Evolutionary conservation across 495 filamentous ascomycete species (phyloP), one percentile per base, ranked within the genome.

Genomic region (Aspergillus haitiensis): DNA sequence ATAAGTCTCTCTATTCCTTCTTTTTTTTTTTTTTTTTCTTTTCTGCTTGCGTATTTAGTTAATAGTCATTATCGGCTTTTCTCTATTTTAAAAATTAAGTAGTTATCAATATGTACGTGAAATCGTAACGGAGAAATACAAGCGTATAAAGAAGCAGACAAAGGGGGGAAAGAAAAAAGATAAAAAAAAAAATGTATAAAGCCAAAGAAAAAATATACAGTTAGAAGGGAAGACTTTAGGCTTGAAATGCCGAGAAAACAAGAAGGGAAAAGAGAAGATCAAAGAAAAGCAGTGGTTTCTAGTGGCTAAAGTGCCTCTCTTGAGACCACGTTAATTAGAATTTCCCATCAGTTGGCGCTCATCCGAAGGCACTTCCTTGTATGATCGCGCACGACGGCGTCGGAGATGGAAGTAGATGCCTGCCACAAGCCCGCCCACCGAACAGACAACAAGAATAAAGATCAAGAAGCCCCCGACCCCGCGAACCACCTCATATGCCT

Each of bases 401-500:
- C 67, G 58, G 12, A 72, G 51, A n/a, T 63, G 31, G 39, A 64
- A 66, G 58, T 63, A 70, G 15, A 66, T 16, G 12, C 65, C 66
- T n/a, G 56, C 63, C 44, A 71, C 50, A 10, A 69, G 61, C 32
- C 72, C 73, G 27, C 68, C 66, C 39, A 72, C 36, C 3, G 66
- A 63, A 55, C 70, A 66, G 2, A 57, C 35, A 15, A 71, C 31
- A 33, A 75, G 52, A 44, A 76, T 65, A 56, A 75, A 65, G 34
- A 77, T 67, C 45, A 77, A 51, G 0, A 77, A 53, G 36, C 67
- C 66, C 5, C 73, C 71, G 0, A 76, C 63, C 16, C 67, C 72
- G 48, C 65, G 69, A 27, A 77, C 68, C 39, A 77, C 62, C 10
- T 76, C 70, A 61, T 68, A 73, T 11, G 75, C 75, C 63, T 66